Conservation (phyloP, 2,329 filamentous ascomycete species). For the Neofusicoccum laricinum region DNA sequence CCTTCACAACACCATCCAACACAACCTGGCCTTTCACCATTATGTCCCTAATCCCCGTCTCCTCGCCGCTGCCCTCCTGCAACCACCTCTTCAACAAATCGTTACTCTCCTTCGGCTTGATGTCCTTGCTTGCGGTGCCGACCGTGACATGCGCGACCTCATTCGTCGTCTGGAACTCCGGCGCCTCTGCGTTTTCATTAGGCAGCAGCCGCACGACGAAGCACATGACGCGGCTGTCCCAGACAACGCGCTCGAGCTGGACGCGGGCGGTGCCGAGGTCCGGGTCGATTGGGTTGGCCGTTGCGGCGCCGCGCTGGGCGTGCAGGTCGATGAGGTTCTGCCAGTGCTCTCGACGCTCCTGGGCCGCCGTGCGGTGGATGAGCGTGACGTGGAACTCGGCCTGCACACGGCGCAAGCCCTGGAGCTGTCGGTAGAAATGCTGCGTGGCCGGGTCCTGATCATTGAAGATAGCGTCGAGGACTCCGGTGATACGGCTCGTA, state of each 20-base stretch:
- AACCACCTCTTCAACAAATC: slow-evolving; percentile 76
- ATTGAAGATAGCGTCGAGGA: slow-evolving; percentile 70
- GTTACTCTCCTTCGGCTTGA: slow-evolving; percentile 96
- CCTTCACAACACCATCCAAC: slow-evolving; percentile 54
- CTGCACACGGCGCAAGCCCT: slow-evolving; percentile 73
- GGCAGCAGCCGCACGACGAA: slow-evolving; percentile 67
- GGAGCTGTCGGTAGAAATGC: slow-evolving; percentile 73
- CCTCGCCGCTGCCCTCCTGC: slow-evolving; percentile 51
- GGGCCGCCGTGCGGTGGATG: slow-evolving; percentile 70
- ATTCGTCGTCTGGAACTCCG: slow-evolving; percentile 66
- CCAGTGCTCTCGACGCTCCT: slow-evolving; percentile 70
- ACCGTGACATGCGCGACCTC: slow-evolving; percentile 82
- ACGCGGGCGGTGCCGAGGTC: slow-evolving; percentile 64
- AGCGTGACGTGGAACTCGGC: slow-evolving; percentile 90
- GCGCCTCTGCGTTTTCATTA: slow-evolving; percentile 23
- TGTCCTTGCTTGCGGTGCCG: slow-evolving; percentile 68
- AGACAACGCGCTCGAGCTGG: slow-evolving; percentile 68
- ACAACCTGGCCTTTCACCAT: slow-evolving; percentile 54
- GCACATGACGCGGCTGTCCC: slow-evolving; percentile 84
- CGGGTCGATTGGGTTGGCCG: slow-evolving; percentile 40
- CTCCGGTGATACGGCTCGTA: slow-evolving; percentile 48
- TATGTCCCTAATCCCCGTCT: slow-evolving; percentile 55
- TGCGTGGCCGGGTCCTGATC: slow-evolving; percentile 52
- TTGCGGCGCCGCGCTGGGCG: slow-evolving; percentile 32
- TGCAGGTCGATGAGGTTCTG: slow-evolving; percentile 65